These are phyloP conservation scores for Talaromyces sp. DNA, from an alignment of 2,329 filamentous ascomycete genomes.

Conservation along the genomic window DNA sequence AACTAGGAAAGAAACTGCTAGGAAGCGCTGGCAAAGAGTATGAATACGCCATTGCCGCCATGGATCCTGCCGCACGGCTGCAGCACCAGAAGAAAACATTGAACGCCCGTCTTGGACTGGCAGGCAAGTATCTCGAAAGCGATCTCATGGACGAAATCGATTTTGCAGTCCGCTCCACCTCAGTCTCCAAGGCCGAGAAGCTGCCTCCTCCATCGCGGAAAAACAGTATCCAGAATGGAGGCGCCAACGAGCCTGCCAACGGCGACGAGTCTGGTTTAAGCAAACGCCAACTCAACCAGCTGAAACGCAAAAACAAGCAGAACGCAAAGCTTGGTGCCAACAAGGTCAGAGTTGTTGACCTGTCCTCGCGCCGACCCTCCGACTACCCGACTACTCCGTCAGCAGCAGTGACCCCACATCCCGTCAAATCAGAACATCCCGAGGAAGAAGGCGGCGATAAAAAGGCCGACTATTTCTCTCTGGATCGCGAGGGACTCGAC, in stretches of 20 bases:
- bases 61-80: constrained; percentile 76
- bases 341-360: constrained; percentile 83
- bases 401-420: constrained; percentile 44
- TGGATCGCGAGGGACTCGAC: constrained; percentile 74
- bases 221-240: constrained; percentile 40
- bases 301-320: constrained; percentile 90
- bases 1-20: constrained; percentile 74
- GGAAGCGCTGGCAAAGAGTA: constrained; percentile 75
- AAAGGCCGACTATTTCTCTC: constrained; percentile 78
- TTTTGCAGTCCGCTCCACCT: constrained; percentile 39
- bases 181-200: constrained; percentile 47
- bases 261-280: constrained; percentile 70
- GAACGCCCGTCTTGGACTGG: constrained; percentile 70
- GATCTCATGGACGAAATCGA: constrained; percentile 66
- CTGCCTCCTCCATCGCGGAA: constrained; percentile 34
- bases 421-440: constrained; percentile 57
- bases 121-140: constrained; percentile 78
- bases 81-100: constrained; percentile 87
- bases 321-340: constrained; percentile 84
- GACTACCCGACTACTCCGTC: constrained; percentile 58
- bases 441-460: constrained; percentile 57
- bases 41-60: constrained; percentile 73
- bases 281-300: constrained; percentile 85
- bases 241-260: constrained; percentile 45
- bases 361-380: constrained; percentile 62